These are phyloP conservation scores for Sarocladium oryzae DNA, from an alignment of 2,329 filamentous ascomycete species.

Conservation along the genomic window DNA sequence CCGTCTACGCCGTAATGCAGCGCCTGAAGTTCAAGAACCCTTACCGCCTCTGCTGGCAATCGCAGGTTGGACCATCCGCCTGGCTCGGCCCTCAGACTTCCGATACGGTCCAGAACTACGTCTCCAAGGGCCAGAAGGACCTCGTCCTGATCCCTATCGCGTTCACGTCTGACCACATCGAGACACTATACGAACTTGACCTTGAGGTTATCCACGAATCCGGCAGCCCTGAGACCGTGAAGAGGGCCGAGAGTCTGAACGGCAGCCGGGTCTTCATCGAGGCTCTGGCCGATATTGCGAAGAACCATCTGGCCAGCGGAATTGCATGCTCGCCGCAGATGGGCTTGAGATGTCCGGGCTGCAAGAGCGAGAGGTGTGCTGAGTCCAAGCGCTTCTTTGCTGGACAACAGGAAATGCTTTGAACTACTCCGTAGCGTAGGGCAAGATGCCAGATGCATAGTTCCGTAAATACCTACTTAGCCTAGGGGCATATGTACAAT, in stretches of 20 bases:
- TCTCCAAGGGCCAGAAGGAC: constrained; percentile 86
- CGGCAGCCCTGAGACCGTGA: constrained; percentile 70
- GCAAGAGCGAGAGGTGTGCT: constrained; percentile 79
- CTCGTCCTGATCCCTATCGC: constrained; percentile 89
- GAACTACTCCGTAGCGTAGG: not conserved
- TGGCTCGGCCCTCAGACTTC: constrained; percentile 95
- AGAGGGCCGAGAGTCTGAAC: constrained; percentile 87
- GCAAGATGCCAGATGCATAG: too few relatives aligned
- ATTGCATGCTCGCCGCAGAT: constrained; percentile 71
- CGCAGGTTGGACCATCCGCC: constrained; percentile 88
- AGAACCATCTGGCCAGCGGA: constrained; percentile 67
- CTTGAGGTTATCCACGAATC: constrained; percentile 90
- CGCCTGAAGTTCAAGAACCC: constrained; percentile 80
- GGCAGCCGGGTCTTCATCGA: constrained; percentile 85
- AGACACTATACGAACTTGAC: constrained; percentile 92
- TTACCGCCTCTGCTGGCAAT: constrained; percentile 95
- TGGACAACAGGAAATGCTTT: constrained; percentile 24
- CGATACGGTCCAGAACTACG: constrained; percentile 79
- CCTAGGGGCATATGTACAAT: too few relatives aligned
- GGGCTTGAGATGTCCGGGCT: constrained; percentile 86
- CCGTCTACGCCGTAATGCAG: constrained; percentile 95
- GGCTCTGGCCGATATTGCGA: constrained; percentile 81
- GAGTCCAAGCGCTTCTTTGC: constrained; percentile 68
- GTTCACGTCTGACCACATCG: constrained; percentile 98
- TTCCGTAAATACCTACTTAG: too few relatives aligned